Percentiles rank a stretch among this genome's conserved stretches.
Evolutionary conservation across 805 yeast genomes (phyloP).

Genomic region (Sungouiozyma intestinalis): DNA sequence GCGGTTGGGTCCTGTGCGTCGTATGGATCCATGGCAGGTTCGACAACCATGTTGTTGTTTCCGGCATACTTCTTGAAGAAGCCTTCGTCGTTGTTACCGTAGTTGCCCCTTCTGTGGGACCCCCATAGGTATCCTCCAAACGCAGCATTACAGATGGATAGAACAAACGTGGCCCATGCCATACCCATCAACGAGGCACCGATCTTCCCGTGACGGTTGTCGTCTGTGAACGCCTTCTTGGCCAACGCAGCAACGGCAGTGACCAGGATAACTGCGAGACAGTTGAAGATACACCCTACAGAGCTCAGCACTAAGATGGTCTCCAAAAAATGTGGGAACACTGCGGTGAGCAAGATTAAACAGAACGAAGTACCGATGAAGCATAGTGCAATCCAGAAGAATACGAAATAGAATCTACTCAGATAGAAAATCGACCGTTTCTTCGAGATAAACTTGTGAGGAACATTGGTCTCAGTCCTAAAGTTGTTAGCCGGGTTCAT

Average conservation of each 20-base stretch:
- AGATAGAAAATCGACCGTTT: slow-evolving; percentile 53
- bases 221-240: slow-evolving; percentile 50
- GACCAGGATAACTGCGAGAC: slow-evolving; percentile 57
- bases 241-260: slow-evolving; percentile 77
- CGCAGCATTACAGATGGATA: slow-evolving; percentile 11
- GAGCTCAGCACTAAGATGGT: slow-evolving; percentile 42
- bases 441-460: slow-evolving; percentile 40
- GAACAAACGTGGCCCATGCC: slow-evolving; percentile 60
- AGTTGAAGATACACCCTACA: slow-evolving; percentile 42
- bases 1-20: slow-evolving; percentile 1
- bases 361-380: slow-evolving; percentile 56
- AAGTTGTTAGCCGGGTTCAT: slow-evolving; percentile 69
- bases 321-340: slow-evolving; percentile 45
- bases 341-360: slow-evolving; percentile 43
- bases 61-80: neutral
- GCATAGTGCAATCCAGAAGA: slow-evolving; percentile 47
- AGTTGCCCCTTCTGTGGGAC: neutral
- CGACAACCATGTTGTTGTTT: neutral
- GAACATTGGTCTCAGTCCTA: slow-evolving; percentile 41
- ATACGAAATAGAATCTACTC: slow-evolving; percentile 56
- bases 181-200: slow-evolving; percentile 53
- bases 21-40: neutral
- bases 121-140: slow-evolving; percentile 2
- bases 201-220: slow-evolving; percentile 35
- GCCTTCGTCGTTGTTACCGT: neutral